Evolutionary conservation across 2,329 filamentous ascomycete genomes (phyloP), one percentile per base, ranked within the genome.

Genomic region (Penicillium brevicompactum): DNA sequence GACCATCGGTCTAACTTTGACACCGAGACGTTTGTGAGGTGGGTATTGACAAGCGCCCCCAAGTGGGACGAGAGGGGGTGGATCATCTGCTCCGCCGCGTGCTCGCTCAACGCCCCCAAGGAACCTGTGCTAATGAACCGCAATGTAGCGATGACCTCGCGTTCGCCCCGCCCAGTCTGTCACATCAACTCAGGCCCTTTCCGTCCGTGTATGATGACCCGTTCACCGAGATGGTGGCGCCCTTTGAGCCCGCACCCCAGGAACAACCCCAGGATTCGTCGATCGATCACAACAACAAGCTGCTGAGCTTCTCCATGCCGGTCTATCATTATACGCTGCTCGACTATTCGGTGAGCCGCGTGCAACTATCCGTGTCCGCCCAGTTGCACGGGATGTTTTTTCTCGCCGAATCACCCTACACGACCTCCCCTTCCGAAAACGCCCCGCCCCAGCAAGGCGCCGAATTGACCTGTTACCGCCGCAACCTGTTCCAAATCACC

Each of bases 401-500:
- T 65, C 76, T 87, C 16, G 85, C 85, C 37, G 85, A 87, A 67
- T 85, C 85, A 31, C 83, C 84, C 13, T 86, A 83, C 80, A 82
- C 84, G 4, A 79, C 81, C 3, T 81, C 80, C 2, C 77, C 81
- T 4, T 77, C 79, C 4, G 78, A 78, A 55, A 83, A 85, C 63
- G 76, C 79, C 9, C 78, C 82, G 73, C 70, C 91, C 85, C 49
- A 73, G 48, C 70, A 73, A 60, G 68, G 72, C 18, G 73, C 74
- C 16, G 93, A 97, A 76, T 76, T 97, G 71, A 97, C 93, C 3
- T 97, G 93, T 81, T 97, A 97, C 75, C 89, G 93, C 61, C 86
- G 93, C 46, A 97, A 97, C 70, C 80, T 97, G 46, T 97, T 97
- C 75, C 93, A 97, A 74, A 95, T 97, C 68, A 96, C 92, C 58